Evolutionary conservation across 1,284 basidiomycete species (phyloP).

Genomic region (Ustilago cynodontis): DNA sequence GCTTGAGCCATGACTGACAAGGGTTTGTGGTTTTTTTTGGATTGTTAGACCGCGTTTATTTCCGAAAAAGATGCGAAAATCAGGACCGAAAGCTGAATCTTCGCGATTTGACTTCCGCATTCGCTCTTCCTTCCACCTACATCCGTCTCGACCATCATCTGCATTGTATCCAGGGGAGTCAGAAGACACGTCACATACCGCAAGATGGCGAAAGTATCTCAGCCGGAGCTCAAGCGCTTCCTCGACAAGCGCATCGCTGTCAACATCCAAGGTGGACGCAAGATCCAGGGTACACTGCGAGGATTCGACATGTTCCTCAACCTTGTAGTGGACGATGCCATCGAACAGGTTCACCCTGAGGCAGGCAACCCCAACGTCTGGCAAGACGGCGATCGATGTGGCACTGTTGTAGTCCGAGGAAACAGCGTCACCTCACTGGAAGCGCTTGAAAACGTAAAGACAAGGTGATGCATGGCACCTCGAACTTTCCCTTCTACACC

Average conservation of each 20-base stretch:
- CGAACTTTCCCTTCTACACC: neutral
- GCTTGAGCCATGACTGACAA: too few relatives aligned
- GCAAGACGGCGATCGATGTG: constrained; percentile 61
- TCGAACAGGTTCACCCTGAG: constrained; percentile 82
- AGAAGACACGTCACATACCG: neutral
- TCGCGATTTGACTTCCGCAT: neutral
- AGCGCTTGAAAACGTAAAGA: constrained; percentile 64
- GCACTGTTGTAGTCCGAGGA: constrained; percentile 68
- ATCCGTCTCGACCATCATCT: neutral
- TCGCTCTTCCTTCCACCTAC: neutral
- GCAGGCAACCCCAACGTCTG: constrained; percentile 67
- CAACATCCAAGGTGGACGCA: constrained; percentile 94
- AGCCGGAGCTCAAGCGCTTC: constrained; percentile 74
- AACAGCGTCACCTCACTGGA: constrained; percentile 69
- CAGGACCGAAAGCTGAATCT: neutral
- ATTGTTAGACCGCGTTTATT: too few relatives aligned
- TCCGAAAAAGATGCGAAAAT: too few relatives aligned
- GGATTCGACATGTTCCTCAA: constrained; percentile 99
- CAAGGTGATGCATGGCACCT: constrained; percentile 31
- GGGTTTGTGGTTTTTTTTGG: too few relatives aligned
- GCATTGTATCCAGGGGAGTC: neutral
- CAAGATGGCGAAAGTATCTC: constrained; percentile 66
- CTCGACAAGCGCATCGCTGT: constrained; percentile 98
- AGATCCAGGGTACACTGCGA: constrained; percentile 92
- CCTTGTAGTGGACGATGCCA: constrained; percentile 93